These are phyloP conservation scores for Onygena corvina DNA, from an alignment of 2,329 filamentous ascomycete species.

Conservation along the genomic window DNA sequence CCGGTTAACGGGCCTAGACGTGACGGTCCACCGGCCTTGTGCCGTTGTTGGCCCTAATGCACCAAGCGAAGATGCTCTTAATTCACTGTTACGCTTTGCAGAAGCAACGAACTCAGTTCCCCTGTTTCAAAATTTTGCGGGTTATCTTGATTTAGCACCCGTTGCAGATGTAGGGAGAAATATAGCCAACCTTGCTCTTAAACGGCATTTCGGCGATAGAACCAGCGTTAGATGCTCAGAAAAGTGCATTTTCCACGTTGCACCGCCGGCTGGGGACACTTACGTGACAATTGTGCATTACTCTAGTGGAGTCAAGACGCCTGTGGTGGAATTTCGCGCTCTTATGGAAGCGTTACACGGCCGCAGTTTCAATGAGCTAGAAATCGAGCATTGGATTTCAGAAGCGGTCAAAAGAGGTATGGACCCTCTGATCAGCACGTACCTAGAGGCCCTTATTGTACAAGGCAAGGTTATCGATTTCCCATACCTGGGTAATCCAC, in stretches of 20 bases:
- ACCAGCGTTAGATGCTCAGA: too few relatives aligned
- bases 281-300: conserved; percentile 5
- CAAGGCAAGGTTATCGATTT: not conserved
- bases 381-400: conserved; percentile 6
- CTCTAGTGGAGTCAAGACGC: conserved; percentile 7
- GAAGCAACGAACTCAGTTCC: conserved; percentile 5
- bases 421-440: not conserved
- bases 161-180: not conserved
- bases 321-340: not conserved
- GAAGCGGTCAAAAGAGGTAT: conserved; percentile 3
- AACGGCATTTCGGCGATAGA: too few relatives aligned
- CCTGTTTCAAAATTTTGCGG: conserved; percentile 1
- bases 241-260: too few relatives aligned
- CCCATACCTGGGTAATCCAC: not conserved
- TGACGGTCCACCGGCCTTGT: not conserved
- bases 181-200: too few relatives aligned
- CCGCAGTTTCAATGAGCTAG: conserved; percentile 3
- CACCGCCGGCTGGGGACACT: too few relatives aligned
- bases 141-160: conserved; percentile 10
- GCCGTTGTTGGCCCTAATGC: conserved; percentile 9
- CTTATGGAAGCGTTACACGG: not conserved
- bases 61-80: conserved; percentile 9
- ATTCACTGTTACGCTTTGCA: conserved; percentile 10
- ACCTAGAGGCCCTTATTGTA: not conserved
- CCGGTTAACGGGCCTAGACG: not conserved